Evolutionary conservation across 148 eudicot genomes (phyloP), one percentile per base, ranked within the genome.

Genomic region (Rhododendron griersonianum): DNA sequence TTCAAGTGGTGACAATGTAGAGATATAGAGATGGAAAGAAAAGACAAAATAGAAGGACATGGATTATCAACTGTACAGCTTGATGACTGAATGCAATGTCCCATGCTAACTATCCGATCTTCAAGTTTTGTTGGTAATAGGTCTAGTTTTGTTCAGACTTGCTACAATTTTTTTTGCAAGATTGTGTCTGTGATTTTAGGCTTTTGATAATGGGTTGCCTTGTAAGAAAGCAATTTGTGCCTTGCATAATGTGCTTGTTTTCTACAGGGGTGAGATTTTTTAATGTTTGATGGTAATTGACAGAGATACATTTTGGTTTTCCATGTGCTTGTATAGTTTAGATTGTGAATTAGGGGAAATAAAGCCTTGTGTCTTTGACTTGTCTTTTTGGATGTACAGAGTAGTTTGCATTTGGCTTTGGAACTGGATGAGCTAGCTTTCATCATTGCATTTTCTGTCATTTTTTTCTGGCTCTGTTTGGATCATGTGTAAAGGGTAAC

Each of bases 1-100:
- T 86, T 92, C 95, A 21, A 88, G 93, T 89, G 91, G 94, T 21
- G 92, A 92, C 85, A 92, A 90, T 59, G 86, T 91, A 91, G 92
- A 90, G 82, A 53, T 59, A 86, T 91, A 91, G 92, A 90, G 82
- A 53, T 35, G 71, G 18, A 71, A 51, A 37, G 65, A n/a, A 76
- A 44, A 48, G 37, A 14, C 9, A 35, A 44, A 59, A 81, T 19
- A 35, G 37, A 78, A 77, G 16, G 71, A 77, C 81, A 67, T 50
- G 41, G 77, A 51, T 73, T 71, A n/a, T 65, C 85, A 89, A 85
- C 55, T 93, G 94, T 91, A 91, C 87, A 93, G 93, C 84, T 90
- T 88, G 82, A 85, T 90, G 77, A 83, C 79, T 3, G 50, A 86
- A 78, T 69, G 86, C 55, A 73, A 57, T 30, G 23, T 59, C 55